Conservation (phyloP, 1,284 basidiomycete genomes). For the Inonotus obliquus region DNA sequence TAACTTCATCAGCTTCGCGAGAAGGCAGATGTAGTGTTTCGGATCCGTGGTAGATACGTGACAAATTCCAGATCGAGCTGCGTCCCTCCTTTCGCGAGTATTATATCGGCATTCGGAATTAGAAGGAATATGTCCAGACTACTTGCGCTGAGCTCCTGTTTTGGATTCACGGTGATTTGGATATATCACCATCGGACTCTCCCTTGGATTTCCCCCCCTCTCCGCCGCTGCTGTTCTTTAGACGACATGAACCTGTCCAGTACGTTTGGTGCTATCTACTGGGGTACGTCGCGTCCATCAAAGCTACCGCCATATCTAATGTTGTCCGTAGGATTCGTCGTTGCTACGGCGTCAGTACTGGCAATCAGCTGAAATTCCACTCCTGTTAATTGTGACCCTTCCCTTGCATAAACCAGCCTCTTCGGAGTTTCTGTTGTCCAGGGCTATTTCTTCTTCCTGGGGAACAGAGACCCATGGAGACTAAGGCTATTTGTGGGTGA, state of each 20-base stretch:
- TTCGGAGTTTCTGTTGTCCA: slow-evolving; percentile 13
- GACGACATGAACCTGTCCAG: slow-evolving; percentile 2
- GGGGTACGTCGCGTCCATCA: background rate
- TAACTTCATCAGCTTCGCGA: background rate
- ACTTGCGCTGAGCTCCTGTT: background rate
- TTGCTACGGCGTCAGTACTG: slow-evolving; percentile 8
- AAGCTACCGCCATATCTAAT: background rate
- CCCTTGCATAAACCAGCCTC: background rate
- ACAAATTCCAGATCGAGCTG: background rate
- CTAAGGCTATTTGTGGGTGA: slow-evolving; percentile 6
- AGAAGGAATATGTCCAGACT: background rate
- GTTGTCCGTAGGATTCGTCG: slow-evolving; percentile 5
- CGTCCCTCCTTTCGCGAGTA: background rate
- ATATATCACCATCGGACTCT: background rate
- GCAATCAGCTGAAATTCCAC: background rate
- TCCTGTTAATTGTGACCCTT: background rate
- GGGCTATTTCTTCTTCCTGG: slow-evolving; percentile 11
- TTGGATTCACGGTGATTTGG: background rate
- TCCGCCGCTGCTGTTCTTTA: background rate
- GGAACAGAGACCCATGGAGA: slow-evolving; percentile 3
- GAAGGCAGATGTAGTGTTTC: background rate
- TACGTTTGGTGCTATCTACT: slow-evolving; percentile 14
- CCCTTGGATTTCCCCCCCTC: background rate
- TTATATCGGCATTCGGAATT: background rate
- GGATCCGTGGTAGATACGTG: background rate